Evolutionary conservation across 495 filamentous ascomycete species (phyloP).

Genomic region (Pyrenopolyporus hunteri): DNA sequence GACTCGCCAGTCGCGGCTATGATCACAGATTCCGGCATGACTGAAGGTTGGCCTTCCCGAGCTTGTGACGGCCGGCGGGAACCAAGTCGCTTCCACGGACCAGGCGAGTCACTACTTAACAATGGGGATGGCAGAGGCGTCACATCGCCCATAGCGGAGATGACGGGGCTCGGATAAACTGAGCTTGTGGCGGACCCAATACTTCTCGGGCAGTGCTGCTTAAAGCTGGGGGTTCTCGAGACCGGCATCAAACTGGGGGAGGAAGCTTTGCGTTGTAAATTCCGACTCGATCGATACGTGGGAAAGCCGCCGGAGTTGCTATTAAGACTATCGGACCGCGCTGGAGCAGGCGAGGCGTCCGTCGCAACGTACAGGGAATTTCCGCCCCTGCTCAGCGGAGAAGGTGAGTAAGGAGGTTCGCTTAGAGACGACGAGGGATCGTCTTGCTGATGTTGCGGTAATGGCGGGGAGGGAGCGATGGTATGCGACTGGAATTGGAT

Average conservation of each 20-base stretch:
- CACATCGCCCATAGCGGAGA: slow-evolving; percentile 85
- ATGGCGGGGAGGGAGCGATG: slow-evolving; percentile 37
- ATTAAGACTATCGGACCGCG: slow-evolving; percentile 37
- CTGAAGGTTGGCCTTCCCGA: slow-evolving; percentile 40
- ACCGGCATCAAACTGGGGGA: slow-evolving; percentile 50
- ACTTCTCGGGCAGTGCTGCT: slow-evolving; percentile 43
- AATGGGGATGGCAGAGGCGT: slow-evolving; percentile 93
- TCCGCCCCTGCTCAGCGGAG: slow-evolving; percentile 26
- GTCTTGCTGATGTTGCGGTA: slow-evolving; percentile 21
- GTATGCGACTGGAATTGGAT: slow-evolving; percentile 41
- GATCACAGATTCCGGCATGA: slow-evolving; percentile 52
- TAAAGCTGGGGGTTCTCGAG: slow-evolving; percentile 56
- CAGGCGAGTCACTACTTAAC: slow-evolving; percentile 72
- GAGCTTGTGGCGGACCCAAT: slow-evolving; percentile 55
- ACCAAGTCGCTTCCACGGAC: slow-evolving; percentile 65
- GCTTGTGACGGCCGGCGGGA: slow-evolving; percentile 50
- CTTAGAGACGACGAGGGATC: slow-evolving; percentile 21
- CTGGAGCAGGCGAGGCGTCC: slow-evolving; percentile 40
- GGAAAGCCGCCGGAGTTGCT: slow-evolving; percentile 35
- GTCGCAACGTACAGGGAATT: slow-evolving; percentile 45
- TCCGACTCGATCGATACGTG: slow-evolving; percentile 37
- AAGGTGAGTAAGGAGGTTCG: slow-evolving; percentile 27
- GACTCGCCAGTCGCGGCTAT: slow-evolving; percentile 59
- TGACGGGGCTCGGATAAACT: slow-evolving; percentile 62
- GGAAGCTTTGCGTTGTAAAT: slow-evolving; percentile 49